Base-by-base conservation (phyloP, 805 yeast genomes). In the Starmerella vitae region DNA sequence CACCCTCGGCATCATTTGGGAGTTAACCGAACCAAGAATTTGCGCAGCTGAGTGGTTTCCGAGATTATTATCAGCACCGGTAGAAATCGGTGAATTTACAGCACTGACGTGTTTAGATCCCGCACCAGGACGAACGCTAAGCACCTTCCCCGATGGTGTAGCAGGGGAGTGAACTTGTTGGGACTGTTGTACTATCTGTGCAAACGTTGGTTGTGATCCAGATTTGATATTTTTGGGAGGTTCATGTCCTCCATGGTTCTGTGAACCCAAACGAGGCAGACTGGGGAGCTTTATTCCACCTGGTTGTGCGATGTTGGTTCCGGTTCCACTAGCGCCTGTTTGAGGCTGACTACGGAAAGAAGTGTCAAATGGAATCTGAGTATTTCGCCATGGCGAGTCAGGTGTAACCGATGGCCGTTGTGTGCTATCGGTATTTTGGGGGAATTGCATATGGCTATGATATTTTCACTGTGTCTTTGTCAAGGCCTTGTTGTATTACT, bases 1-100 rank as follows among this genome's bases (percentile, higher is more conserved):
- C 15, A 47, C 41, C 14, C 31, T 30, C 7, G 50, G 50, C 50
- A 47, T 47, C 50, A 42, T 46, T 14, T 47, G 50, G 2, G 49
- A 40, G 27, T 44, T 44, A 6, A 47, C 47, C 5, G 47, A 35
- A n/a, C 50, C 50, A 13, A 46, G 30, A 21, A 46, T 47, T 14
- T 43, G 39, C 7, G 42, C 46, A 4, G 41, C 44, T 3, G 42
- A 26, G 30, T 36, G 36, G 3, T 30, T 30, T 4, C 17, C 25
- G 26, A 12, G 17, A 6, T 17, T 4, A 18, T 25, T 21, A 20
- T 6, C 15, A 19, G 15, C 17, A 10, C 19, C 15, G 29, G 28
- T 21, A 24, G 20, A 9, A 7, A 8, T 27, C 6, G 17, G 30
- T 6, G 30, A 7, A 12, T 27, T n/a, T 10, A 6, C 6, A 13